Base-by-base conservation (phyloP, 2,329 filamentous ascomycete genomes). In the Truncatella angustata region DNA sequence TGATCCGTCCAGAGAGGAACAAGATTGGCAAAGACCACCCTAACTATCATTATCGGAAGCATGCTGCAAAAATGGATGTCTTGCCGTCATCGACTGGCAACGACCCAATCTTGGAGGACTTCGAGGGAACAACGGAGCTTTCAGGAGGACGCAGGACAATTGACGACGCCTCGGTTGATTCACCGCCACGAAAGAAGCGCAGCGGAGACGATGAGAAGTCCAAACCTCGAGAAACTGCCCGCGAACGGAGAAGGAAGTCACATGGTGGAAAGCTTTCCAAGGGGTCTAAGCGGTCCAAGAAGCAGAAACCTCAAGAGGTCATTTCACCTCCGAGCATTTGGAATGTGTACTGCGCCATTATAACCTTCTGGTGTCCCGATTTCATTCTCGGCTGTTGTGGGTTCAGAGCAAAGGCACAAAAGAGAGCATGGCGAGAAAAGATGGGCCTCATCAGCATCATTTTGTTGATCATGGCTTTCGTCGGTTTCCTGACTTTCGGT, bases 371-470 rank as follows among this genome's bases (percentile, higher is more conserved):
- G 92, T 88, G 85, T 53, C 94, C 94, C 0, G 87, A 91, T 66
- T 88, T 93, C 56, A 72, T 97, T 24, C 76, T 99, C 50, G 83
- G 81, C 59, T 96, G 90, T 71, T 94, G 91, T 64, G 91, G 92
- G 35, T 95, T 89, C 78, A 84, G 85, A 6, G 81, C 89, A 42
- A 94, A 89, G 70, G 91, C 87, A 14, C 91, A 97, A 70, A 88
- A 91, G 66, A 83, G 91, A 63, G 94, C 94, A 2, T 99, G 94
- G 94, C 84, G 94, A 59, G 94, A 99, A 69, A 99, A 99, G 79
- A 95, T 99, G 78, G 94, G 94, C 2, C 75, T 99, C 53, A 90
- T 97, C 73, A 96, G 92, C 72, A 85, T 99, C 66, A 99, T 99
- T 66, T 66, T 96, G 28, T 66, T 87, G 54, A 92, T 97, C 66